These are phyloP conservation scores for Cladosporium colombiae DNA, from an alignment of 2,329 filamentous ascomycete genomes.

Conservation along the genomic window DNA sequence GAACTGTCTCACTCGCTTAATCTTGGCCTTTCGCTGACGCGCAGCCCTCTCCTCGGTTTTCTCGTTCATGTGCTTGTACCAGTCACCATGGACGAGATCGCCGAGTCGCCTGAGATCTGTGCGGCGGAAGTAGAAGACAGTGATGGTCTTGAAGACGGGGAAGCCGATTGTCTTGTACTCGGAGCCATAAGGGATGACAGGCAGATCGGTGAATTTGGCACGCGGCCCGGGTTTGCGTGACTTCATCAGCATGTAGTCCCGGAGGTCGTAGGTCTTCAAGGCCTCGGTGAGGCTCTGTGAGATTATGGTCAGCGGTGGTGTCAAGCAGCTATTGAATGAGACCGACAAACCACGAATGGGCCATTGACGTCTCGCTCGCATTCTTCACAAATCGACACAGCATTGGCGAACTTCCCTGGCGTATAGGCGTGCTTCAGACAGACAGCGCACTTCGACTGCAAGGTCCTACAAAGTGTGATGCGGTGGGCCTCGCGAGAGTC, in stretches of 20 bases:
- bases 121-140: slow-evolving; percentile 18
- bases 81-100: slow-evolving; percentile 20
- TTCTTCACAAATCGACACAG: background rate
- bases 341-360: background rate
- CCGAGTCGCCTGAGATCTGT: slow-evolving; percentile 22
- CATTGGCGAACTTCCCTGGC: slow-evolving; percentile 3
- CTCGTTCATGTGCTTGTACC: slow-evolving; percentile 15
- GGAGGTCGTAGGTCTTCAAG: slow-evolving; percentile 17
- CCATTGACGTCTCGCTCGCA: background rate
- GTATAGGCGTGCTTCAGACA: background rate
- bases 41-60: background rate
- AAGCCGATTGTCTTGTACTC: slow-evolving; percentile 1
- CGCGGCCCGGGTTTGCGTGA: slow-evolving; percentile 23
- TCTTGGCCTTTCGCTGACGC: slow-evolving; percentile 4
- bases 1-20: slow-evolving; percentile 9
- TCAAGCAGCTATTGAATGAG: too few relatives aligned
- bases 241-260: slow-evolving; percentile 23
- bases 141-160: background rate
- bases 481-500: slow-evolving; percentile 3
- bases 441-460: slow-evolving; percentile 2
- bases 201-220: slow-evolving; percentile 20
- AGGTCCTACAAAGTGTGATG: background rate
- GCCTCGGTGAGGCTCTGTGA: slow-evolving; percentile 21
- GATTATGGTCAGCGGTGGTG: background rate
- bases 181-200: slow-evolving; percentile 21